Base-by-base conservation (phyloP, 1,284 basidiomycete species). In the Pascua guehoae region DNA sequence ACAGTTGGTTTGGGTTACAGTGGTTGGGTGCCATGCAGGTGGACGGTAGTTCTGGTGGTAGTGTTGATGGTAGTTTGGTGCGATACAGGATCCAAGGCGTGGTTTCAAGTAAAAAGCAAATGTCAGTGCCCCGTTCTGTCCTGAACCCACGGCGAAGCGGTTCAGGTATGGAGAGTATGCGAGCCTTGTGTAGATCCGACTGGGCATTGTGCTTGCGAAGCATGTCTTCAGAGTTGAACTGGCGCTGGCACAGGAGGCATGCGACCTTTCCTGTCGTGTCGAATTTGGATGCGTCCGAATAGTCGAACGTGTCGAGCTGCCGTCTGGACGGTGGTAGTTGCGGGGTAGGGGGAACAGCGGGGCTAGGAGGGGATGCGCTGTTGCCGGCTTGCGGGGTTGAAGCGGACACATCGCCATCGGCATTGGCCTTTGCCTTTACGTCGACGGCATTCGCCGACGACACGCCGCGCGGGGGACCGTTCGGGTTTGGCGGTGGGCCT, bases 161-260 rank as follows among this genome's bases (percentile, higher is more conserved):
- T 54, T 57, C 62, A 60, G 67, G 49, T 57, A 61, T 60, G 49
- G 60, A 61, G 73, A 69, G 24, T 51, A 70, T 62, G 75, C 80
- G 78, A 82, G 83, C 92, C 87, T 95, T 96, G 79, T 97, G 93
- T 62, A 97, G 79, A 70, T 89, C 88, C 32, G 93, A 96, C 78
- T 90, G 87, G 63, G 86, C 87, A 71, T 88, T 91, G 72, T 97
- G 93, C 43, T 90, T 85, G 69, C 83, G 85, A 47, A 96, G 81
- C 65, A 89, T 85, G 12, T 94, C 91, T 53, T 87, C 66, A 4
- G 84, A 81, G 77, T 94, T 95, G 84, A 97, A 93, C 72, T 93
- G 89, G 32, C 93, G 84, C 53, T 91, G 85, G 70, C 93, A 97
- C 8, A 97, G 84, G 49, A 96, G 75, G 73, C 93, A 97, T 44